phyloP scores from a whole-genome alignment of 176 grass and related monocot genomes.

The Coix lacrymajobi region DNA sequence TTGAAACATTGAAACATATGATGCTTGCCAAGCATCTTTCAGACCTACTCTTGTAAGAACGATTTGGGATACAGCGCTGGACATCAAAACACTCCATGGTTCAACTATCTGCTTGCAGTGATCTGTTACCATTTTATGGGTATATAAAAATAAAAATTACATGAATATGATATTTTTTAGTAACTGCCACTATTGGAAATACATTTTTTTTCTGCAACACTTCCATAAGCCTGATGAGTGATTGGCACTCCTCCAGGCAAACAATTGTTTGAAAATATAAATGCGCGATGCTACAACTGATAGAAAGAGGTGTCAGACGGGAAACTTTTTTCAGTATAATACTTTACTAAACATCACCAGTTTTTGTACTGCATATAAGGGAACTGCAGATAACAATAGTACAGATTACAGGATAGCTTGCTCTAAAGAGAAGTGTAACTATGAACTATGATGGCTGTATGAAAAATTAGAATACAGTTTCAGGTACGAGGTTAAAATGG shows the following conservation, averaged over 20 bases:
- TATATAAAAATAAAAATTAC: neutral
- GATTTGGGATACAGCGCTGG: neutral
- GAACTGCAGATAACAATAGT: neutral
- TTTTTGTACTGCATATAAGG: too few relatives aligned
- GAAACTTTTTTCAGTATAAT: neutral
- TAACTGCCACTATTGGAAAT: neutral
- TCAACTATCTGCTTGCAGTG: neutral
- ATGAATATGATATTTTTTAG: neutral
- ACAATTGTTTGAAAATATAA: constrained; percentile 5
- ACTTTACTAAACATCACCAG: neutral
- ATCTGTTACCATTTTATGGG: neutral
- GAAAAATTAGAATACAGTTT: neutral
- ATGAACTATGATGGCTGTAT: neutral
- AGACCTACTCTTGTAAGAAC: neutral
- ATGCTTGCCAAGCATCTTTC: constrained; percentile 2
- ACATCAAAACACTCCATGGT: constrained; percentile 5
- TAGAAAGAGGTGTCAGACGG: neutral
- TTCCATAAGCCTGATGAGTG: neutral
- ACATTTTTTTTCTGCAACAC: neutral
- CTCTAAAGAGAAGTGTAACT: neutral
- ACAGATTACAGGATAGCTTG: neutral
- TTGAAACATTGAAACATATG: neutral
- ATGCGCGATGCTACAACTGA: neutral
- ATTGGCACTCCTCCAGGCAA: neutral
- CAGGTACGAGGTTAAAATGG: neutral